phyloP scores from a whole-genome alignment of 2,329 filamentous ascomycete species.

The Herpomyces periplanetae region DNA sequence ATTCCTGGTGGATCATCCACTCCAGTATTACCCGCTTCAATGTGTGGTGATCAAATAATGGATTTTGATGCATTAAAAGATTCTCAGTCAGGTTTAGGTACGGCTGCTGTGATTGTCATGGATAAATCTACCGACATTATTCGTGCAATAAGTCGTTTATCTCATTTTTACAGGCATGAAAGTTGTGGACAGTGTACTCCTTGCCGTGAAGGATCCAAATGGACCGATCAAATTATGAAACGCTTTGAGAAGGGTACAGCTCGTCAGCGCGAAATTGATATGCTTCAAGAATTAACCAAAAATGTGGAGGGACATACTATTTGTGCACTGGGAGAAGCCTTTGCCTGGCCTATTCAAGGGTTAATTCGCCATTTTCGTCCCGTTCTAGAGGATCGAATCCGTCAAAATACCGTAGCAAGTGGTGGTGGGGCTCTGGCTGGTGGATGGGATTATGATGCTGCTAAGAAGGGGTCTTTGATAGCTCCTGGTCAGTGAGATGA shows the following conservation, averaged over 20 bases:
- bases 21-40: conserved; percentile 50
- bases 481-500: conserved; percentile 45
- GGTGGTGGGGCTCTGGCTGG: conserved; percentile 42
- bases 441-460: conserved; percentile 41
- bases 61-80: conserved; percentile 97
- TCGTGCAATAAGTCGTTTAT: conserved; percentile 59
- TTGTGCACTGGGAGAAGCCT: conserved; percentile 80
- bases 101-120: conserved; percentile 92
- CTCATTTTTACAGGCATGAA: conserved; percentile 94
- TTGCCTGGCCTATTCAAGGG: conserved; percentile 92
- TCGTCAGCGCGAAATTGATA: conserved; percentile 72
- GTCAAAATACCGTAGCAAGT: conserved; percentile 28
- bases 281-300: conserved; percentile 96
- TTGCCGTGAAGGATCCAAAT: conserved; percentile 86
- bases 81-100: conserved; percentile 79
- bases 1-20: conserved; percentile 92
- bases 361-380: conserved; percentile 92
- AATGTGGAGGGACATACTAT: conserved; percentile 98
- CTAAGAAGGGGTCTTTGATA: conserved; percentile 39
- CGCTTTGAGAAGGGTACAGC: conserved; percentile 73
- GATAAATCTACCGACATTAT: conserved; percentile 92
- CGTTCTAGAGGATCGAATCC: conserved; percentile 66
- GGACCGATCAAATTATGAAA: conserved; percentile 96
- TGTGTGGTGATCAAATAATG: conserved; percentile 90
- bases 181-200: conserved; percentile 93